These are phyloP conservation scores for Syzygium aqueum DNA, from an alignment of 345 rosid species.

Conservation along the genomic window DNA sequence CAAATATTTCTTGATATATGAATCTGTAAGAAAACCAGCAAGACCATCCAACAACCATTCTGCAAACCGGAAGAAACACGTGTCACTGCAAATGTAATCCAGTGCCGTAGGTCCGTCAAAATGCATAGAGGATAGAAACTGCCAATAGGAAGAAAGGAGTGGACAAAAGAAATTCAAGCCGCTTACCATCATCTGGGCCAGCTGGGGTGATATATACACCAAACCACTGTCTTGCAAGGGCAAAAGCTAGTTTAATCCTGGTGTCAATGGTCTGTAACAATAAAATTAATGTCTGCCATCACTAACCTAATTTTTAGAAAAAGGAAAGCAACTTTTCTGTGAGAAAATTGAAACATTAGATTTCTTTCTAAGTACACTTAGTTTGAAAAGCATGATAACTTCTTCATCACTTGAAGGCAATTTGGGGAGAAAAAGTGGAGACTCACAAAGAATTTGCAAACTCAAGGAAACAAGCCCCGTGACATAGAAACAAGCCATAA, in stretches of 20 bases:
- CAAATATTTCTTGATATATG: slow-evolving; percentile 78
- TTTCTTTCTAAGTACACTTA: neutral
- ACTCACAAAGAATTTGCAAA: neutral
- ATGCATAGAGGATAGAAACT: neutral
- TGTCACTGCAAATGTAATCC: neutral
- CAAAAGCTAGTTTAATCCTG: slow-evolving; percentile 78
- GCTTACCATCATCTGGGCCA: slow-evolving; percentile 78
- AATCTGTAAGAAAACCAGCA: slow-evolving; percentile 86
- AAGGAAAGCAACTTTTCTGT: neutral
- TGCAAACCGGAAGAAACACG: slow-evolving; percentile 16
- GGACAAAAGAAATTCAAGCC: slow-evolving; percentile 1
- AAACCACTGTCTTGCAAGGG: slow-evolving; percentile 98
- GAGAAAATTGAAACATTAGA: neutral
- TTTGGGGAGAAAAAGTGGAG: neutral
- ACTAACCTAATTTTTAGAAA: neutral
- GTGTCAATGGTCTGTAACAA: slow-evolving; percentile 74
- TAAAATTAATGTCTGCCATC: slow-evolving; percentile 16
- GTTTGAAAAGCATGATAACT: neutral
- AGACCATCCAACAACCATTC: slow-evolving; percentile 98
- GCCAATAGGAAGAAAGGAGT: neutral
- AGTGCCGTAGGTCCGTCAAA: neutral
- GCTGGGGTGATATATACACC: slow-evolving; percentile 78
- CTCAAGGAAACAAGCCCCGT: neutral
- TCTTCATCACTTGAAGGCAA: neutral
- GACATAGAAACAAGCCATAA: neutral